A percentile compares a stretch with the other conserved stretches of the same genome.
phyloP scores from a whole-genome alignment of 1,284 basidiomycete species.

The Crepidotus sp. region DNA sequence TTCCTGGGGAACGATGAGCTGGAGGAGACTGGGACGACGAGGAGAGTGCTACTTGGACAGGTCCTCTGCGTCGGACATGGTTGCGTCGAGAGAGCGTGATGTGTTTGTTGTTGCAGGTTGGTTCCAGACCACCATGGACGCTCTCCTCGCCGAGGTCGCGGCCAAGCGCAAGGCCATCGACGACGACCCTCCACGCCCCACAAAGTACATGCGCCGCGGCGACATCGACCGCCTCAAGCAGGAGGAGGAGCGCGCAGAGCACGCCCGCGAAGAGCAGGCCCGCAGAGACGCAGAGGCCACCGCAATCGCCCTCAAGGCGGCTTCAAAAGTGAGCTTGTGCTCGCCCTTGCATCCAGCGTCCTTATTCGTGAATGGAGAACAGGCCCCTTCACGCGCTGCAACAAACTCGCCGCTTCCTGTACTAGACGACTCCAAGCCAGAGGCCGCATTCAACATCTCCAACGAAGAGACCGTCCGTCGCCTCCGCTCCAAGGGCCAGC shows the following conservation, averaged over 20 bases:
- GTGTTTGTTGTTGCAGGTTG: slow-evolving; percentile 19
- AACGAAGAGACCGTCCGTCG: slow-evolving; percentile 88
- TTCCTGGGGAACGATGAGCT: slow-evolving; percentile 41
- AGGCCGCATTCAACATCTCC: slow-evolving; percentile 76
- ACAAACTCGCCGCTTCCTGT: slow-evolving; percentile 35
- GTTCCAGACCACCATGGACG: slow-evolving; percentile 58
- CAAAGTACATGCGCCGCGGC: slow-evolving; percentile 82
- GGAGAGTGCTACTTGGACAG: slow-evolving; percentile 40
- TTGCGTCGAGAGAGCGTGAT: slow-evolving; percentile 21
- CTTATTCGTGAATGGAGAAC: slow-evolving; percentile 37
- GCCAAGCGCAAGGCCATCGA: slow-evolving; percentile 72
- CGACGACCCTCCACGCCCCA: slow-evolving; percentile 39
- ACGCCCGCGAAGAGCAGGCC: slow-evolving; percentile 23
- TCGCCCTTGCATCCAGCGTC: slow-evolving; percentile 6
- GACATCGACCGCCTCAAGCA: slow-evolving; percentile 71
- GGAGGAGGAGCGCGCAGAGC: slow-evolving; percentile 38
- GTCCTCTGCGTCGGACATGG: slow-evolving; percentile 54
- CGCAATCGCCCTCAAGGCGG: slow-evolving; percentile 20
- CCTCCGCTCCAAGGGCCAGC: slow-evolving; percentile 86
- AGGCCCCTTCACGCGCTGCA: slow-evolving; percentile 35
- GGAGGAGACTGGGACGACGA: slow-evolving; percentile 2
- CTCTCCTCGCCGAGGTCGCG: slow-evolving; percentile 82
- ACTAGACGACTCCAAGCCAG: slow-evolving; percentile 43
- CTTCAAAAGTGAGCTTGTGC: slow-evolving; percentile 35
- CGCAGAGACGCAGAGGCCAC: slow-evolving; percentile 28